phyloP scores from a whole-genome alignment of 768 basidiomycete species.

The Pulveroboletus sp. region DNA sequence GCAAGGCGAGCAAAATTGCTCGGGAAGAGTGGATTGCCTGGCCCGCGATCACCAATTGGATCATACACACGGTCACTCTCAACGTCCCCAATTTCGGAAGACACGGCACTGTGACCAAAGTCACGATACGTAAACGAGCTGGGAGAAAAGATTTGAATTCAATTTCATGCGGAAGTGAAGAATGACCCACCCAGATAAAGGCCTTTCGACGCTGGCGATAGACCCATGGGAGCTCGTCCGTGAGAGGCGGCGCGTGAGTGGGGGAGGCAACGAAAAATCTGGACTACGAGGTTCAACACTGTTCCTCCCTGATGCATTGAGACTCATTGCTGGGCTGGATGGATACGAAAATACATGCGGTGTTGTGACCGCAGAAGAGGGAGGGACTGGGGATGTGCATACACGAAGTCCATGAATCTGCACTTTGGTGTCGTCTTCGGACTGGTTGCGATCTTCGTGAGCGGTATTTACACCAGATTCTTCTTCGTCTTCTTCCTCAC shows the following conservation, averaged over 20 bases:
- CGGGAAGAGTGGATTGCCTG: constrained; percentile 79
- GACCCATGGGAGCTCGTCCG: constrained; percentile 27
- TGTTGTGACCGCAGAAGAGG: constrained; percentile 19
- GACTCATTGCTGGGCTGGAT: constrained; percentile 18
- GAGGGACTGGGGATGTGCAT: constrained; percentile 40
- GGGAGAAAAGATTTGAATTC: background rate
- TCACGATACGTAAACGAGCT: constrained; percentile 20
- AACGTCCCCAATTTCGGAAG: constrained; percentile 24
- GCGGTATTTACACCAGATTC: constrained; percentile 16
- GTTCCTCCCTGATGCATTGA: constrained; percentile 16
- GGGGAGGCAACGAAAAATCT: constrained; percentile 17
- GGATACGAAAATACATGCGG: constrained; percentile 27
- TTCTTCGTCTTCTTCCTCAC: constrained; percentile 53
- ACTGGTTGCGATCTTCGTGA: constrained; percentile 17
- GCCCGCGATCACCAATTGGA: constrained; percentile 56
- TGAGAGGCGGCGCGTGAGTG: constrained; percentile 23
- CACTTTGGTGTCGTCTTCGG: constrained; percentile 18
- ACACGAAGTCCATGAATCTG: constrained; percentile 60
- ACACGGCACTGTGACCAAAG: constrained; percentile 2
- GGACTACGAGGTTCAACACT: constrained; percentile 26
- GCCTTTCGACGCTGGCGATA: constrained; percentile 24
- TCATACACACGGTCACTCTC: constrained; percentile 39
- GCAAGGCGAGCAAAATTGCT: constrained; percentile 71
- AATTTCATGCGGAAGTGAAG: background rate
- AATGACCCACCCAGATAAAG: constrained; percentile 20